These are phyloP conservation scores for Sphaerobolus stellatus DNA, from an alignment of 1,284 basidiomycete species.

Conservation along the genomic window DNA sequence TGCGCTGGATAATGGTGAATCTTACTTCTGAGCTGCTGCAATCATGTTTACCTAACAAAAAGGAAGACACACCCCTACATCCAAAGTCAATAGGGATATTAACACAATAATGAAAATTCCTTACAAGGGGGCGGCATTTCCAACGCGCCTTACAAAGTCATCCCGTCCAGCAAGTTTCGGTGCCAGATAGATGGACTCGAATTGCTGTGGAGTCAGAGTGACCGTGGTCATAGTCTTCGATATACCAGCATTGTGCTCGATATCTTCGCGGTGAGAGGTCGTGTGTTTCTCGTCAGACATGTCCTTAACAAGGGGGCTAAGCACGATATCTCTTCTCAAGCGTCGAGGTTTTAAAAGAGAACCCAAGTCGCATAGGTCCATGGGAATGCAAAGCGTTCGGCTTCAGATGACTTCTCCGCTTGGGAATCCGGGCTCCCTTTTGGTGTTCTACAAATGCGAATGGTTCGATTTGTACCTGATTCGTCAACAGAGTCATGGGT, in stretches of 20 bases:
- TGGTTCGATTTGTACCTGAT: no score
- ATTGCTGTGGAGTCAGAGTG: slow-evolving; percentile 21
- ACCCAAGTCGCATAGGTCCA: no score
- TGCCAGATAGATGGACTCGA: slow-evolving; percentile 21
- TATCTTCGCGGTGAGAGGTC: slow-evolving; percentile 10
- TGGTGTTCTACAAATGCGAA: no score
- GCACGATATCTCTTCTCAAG: no score
- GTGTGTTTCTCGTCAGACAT: slow-evolving; percentile 20
- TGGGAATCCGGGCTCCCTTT: no score
- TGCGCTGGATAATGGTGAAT: slow-evolving; percentile 14
- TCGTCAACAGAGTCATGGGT: no score
- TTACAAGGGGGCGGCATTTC: slow-evolving; percentile 22
- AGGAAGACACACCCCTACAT: slow-evolving; percentile 17
- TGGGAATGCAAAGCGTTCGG: no score
- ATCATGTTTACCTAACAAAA: slow-evolving; percentile 11
- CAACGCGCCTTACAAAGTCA: slow-evolving; percentile 13
- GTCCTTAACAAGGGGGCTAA: background rate
- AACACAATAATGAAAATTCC: background rate
- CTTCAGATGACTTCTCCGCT: no score
- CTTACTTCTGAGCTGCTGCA: background rate
- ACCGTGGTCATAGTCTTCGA: slow-evolving; percentile 18
- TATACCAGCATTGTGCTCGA: slow-evolving; percentile 7
- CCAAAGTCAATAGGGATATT: background rate
- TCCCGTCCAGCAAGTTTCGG: slow-evolving; percentile 11
- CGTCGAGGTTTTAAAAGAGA: no score